Evolutionary conservation across 2,329 filamentous ascomycete genomes (phyloP).

Genomic region (Fusarium redolens): DNA sequence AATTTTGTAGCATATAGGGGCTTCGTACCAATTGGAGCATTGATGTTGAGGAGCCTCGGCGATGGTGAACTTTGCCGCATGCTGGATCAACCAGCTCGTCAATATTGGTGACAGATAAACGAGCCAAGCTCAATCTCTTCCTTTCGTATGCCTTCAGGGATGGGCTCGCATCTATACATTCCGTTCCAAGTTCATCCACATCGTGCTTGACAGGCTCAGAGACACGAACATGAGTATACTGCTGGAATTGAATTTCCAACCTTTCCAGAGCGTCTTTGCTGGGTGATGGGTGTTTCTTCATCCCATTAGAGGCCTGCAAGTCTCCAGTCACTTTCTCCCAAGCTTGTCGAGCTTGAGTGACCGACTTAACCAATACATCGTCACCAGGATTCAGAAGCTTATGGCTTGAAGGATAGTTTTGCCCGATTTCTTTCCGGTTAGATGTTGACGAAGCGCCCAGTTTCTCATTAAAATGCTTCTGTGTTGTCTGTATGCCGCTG

Average conservation of each 20-base stretch:
- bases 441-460: not conserved
- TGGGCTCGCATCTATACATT: constrained; percentile 17
- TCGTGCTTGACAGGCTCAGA: constrained; percentile 31
- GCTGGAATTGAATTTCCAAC: constrained; percentile 51
- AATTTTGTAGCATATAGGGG: constrained; percentile 28
- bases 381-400: not conserved
- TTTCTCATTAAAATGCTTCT: not conserved
- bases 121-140: constrained; percentile 43
- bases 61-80: constrained; percentile 11
- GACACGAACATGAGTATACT: constrained; percentile 44
- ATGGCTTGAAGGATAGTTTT: not conserved
- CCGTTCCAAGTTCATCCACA: constrained; percentile 48
- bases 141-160: constrained; percentile 43
- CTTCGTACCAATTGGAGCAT: not conserved
- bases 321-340: not conserved
- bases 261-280: constrained; percentile 55
- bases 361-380: constrained; percentile 10
- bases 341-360: constrained; percentile 8
- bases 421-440: not conserved
- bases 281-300: constrained; percentile 60
- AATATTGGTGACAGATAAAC: constrained; percentile 16
- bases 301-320: constrained; percentile 22
- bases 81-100: constrained; percentile 24
- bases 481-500: constrained; percentile 6
- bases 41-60: constrained; percentile 30